A percentile compares a stretch with the other conserved stretches of the same genome.
Conservation (phyloP, 768 basidiomycete species). For the Psilocybe sp. region DNA sequence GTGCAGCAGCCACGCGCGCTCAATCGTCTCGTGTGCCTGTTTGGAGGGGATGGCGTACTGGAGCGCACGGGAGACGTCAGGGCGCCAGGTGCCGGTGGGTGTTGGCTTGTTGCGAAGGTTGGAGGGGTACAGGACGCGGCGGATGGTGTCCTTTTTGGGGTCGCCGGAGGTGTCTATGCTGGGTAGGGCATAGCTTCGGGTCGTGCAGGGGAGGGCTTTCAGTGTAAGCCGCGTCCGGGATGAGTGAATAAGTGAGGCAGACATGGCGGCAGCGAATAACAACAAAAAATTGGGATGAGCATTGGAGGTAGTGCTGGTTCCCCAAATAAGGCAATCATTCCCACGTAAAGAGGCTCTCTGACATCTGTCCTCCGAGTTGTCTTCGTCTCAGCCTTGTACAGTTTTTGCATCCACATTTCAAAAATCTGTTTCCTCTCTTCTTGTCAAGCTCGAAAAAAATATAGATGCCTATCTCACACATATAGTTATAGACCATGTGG, state of each 20-base stretch:
- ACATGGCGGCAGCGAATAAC: constrained; percentile 24
- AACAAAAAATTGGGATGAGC: neutral
- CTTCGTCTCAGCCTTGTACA: too few relatives aligned
- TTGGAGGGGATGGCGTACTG: constrained; percentile 83
- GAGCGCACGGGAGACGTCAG: constrained; percentile 72
- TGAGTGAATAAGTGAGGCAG: constrained; percentile 34
- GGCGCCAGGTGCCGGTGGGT: constrained; percentile 83
- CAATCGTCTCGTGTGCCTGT: constrained; percentile 90
- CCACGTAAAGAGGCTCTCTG: too few relatives aligned
- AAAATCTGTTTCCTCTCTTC: too few relatives aligned
- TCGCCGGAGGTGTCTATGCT: constrained; percentile 39
- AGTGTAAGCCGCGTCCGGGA: constrained; percentile 28
- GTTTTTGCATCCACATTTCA: too few relatives aligned
- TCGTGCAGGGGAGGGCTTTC: constrained; percentile 24
- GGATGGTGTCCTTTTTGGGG: constrained; percentile 69
- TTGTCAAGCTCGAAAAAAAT: too few relatives aligned
- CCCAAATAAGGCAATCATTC: too few relatives aligned
- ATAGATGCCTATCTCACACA: too few relatives aligned
- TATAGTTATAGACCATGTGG: too few relatives aligned
- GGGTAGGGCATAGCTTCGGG: constrained; percentile 38
- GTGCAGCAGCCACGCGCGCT: constrained; percentile 86
- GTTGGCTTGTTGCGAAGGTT: constrained; percentile 68
- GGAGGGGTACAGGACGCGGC: constrained; percentile 76
- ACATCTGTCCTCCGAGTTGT: too few relatives aligned
- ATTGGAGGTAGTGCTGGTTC: too few relatives aligned